Conservation (phyloP, 2,329 filamentous ascomycete species). For the Chlorencoelia australis region DNA sequence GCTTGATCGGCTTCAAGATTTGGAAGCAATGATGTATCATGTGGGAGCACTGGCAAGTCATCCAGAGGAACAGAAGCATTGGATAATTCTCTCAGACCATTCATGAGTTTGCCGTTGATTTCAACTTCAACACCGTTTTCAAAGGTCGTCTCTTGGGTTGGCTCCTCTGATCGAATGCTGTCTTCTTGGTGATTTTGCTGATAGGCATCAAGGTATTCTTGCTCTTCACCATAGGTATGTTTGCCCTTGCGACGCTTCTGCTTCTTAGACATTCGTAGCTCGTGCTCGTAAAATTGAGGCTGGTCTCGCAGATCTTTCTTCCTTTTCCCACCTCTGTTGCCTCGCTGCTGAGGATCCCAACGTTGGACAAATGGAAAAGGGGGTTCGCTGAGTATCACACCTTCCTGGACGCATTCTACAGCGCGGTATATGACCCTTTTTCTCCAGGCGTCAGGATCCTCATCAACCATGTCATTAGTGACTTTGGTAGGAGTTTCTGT, state of each 20-base stretch:
- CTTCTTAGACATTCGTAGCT: constrained; percentile 34
- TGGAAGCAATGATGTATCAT: constrained; percentile 44
- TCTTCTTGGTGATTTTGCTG: constrained; percentile 27
- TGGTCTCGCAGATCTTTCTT: constrained; percentile 38
- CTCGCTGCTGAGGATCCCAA: constrained; percentile 71
- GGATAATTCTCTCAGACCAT: constrained; percentile 12
- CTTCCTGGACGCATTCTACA: constrained; percentile 73
- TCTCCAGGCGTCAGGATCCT: constrained; percentile 59
- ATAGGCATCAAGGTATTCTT: constrained; percentile 29
- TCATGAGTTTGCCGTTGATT: constrained; percentile 20
- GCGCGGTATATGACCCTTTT: constrained; percentile 64
- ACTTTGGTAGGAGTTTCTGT: constrained; percentile 9
- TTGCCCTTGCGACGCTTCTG: constrained; percentile 37
- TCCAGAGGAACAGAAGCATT: constrained; percentile 36
- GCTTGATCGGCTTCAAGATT: constrained; percentile 38
- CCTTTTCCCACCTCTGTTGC: constrained; percentile 34
- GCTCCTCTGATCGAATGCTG: constrained; percentile 17
- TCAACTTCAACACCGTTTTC: constrained; percentile 26
- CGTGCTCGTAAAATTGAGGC: constrained; percentile 32
- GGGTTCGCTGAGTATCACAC: constrained; percentile 59
- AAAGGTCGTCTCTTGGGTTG: constrained; percentile 14
- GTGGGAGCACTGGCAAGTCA: constrained; percentile 54
- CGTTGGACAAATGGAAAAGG: constrained; percentile 85
- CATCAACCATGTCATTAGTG: constrained; percentile 26
- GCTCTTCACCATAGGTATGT: constrained; percentile 33